These are phyloP conservation scores for Tephrocybe rancida DNA, from an alignment of 768 basidiomycete species.

Conservation along the genomic window DNA sequence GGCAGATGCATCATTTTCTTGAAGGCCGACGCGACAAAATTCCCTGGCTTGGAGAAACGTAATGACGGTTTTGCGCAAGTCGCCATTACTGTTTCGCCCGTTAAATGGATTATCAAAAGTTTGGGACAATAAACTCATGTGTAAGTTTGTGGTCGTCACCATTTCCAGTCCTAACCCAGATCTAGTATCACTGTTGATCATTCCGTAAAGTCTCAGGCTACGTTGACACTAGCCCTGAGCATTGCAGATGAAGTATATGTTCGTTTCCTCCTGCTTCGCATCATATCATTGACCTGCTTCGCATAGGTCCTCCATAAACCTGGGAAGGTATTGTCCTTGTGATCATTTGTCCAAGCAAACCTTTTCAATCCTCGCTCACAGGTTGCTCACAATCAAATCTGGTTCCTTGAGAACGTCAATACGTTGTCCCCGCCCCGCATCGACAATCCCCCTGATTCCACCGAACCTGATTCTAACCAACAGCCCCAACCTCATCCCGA, in stretches of 20 bases:
- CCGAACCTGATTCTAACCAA: neutral
- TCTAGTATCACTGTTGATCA: conserved; percentile 1
- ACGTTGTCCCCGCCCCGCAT: neutral
- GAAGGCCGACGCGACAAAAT: neutral
- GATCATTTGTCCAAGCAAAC: too few relatives aligned
- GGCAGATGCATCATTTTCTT: conserved; percentile 7
- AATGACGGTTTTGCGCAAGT: conserved; percentile 1
- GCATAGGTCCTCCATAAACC: neutral
- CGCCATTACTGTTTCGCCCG: neutral
- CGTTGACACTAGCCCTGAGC: conserved; percentile 2
- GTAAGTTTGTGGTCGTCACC: neutral
- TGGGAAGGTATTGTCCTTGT: neutral
- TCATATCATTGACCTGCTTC: too few relatives aligned
- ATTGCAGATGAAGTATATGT: neutral
- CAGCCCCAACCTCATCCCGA: neutral
- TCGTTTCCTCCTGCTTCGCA: neutral
- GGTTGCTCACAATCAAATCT: neutral
- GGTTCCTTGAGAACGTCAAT: neutral
- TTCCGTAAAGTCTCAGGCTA: neutral
- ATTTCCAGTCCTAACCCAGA: neutral
- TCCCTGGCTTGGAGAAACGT: conserved; percentile 4
- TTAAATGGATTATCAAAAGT: conserved; percentile 4
- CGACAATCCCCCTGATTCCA: neutral
- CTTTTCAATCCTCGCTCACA: too few relatives aligned
- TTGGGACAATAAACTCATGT: conserved; percentile 1